A percentile compares a stretch with the other conserved stretches of the same genome.
phyloP scores from a whole-genome alignment of 768 basidiomycete genomes.

The Tricholoma bakamatsutake region DNA sequence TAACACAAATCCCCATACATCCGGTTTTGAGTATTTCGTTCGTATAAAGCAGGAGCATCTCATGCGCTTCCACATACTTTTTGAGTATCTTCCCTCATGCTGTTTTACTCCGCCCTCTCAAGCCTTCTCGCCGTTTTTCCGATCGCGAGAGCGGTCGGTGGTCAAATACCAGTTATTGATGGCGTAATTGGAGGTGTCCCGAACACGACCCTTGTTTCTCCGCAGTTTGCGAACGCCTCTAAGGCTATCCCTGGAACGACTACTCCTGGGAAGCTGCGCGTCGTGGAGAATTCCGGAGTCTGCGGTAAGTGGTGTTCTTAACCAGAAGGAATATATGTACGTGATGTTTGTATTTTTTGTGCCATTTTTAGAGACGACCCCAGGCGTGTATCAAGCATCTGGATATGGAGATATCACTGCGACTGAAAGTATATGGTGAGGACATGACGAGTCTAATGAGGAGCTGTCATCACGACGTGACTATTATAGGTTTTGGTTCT shows the following conservation, averaged over 20 bases:
- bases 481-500: conserved; percentile 58
- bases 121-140: conserved; percentile 1
- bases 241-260: conserved; percentile 36
- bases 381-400: conserved; percentile 55
- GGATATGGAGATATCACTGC: conserved; percentile 58
- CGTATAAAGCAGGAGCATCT: neutral
- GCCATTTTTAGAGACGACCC: conserved; percentile 43
- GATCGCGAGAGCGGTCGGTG: conserved; percentile 14
- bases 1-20: neutral
- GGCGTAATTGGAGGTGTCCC: conserved; percentile 47
- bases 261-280: conserved; percentile 45
- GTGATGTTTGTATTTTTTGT: neutral
- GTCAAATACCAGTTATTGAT: conserved; percentile 43
- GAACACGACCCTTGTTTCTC: conserved; percentile 7
- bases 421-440: conserved; percentile 53
- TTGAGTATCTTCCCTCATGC: conserved; percentile 1
- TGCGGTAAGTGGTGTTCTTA: conserved; percentile 40
- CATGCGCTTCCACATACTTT: neutral
- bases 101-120: conserved; percentile 2
- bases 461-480: neutral
- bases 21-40: neutral
- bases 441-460: neutral
- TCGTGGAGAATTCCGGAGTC: conserved; percentile 55
- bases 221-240: conserved; percentile 12
- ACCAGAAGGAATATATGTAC: no score